Evolutionary conservation across 2,329 filamentous ascomycete genomes (phyloP).

Genomic region (Pseudofabraea citricarpa): DNA sequence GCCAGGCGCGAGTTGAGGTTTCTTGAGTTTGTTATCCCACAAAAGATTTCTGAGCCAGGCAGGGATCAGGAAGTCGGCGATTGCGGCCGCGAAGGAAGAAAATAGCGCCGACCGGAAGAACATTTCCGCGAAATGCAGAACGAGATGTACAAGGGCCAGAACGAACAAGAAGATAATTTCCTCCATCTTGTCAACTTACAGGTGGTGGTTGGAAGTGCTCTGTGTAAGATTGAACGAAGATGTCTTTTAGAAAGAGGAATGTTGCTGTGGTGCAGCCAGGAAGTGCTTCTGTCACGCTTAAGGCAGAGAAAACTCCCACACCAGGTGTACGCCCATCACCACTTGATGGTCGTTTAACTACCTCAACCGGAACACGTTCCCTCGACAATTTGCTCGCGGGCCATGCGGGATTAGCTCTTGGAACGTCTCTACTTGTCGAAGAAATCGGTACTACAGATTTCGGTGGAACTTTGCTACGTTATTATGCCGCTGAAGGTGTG

Average conservation of each 20-base stretch:
- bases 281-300: slow-evolving; percentile 11
- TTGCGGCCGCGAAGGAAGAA: too few species aligned
- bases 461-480: slow-evolving; percentile 74
- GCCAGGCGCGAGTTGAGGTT: too few species aligned
- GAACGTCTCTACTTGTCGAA: slow-evolving; percentile 74
- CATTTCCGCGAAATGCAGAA: too few species aligned
- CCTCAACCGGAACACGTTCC: slow-evolving; percentile 84
- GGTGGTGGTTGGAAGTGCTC: background rate
- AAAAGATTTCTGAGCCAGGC: too few species aligned
- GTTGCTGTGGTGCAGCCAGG: slow-evolving; percentile 41
- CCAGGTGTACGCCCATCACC: slow-evolving; percentile 76
- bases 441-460: slow-evolving; percentile 95
- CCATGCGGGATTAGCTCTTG: slow-evolving; percentile 78
- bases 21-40: too few species aligned
- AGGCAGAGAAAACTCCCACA: slow-evolving; percentile 21
- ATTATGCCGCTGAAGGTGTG: slow-evolving; percentile 89
- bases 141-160: too few species aligned
- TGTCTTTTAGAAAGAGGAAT: slow-evolving; percentile 68
- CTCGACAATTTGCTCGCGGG: slow-evolving; percentile 82
- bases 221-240: slow-evolving; percentile 31
- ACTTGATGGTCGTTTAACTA: slow-evolving; percentile 80
- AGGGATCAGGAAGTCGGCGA: too few species aligned
- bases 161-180: too few species aligned
- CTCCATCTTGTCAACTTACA: background rate
- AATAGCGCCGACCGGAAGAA: too few species aligned